Evolutionary conservation across 73 alveolate genomes (phyloP).

Genomic region (Uronychia setigera): DNA sequence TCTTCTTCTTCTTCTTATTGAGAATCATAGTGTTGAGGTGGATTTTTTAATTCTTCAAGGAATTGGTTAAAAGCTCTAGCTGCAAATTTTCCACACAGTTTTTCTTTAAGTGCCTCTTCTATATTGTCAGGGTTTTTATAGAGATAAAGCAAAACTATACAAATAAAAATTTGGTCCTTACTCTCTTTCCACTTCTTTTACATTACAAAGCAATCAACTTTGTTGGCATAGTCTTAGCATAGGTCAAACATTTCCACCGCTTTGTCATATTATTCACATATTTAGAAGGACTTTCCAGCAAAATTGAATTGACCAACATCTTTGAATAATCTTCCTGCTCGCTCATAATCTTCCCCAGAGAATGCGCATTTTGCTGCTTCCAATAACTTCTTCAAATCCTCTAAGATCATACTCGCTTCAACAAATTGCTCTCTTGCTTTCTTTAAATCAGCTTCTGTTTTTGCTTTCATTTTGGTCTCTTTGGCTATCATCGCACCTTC

Average conservation of each 20-base stretch:
- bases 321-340: conserved; percentile 71
- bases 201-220: too few species aligned
- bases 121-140: too few species aligned
- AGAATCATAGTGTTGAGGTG: too few species aligned
- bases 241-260: conserved; percentile 31
- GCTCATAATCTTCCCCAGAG: conserved; percentile 65
- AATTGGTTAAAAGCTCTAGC: too few species aligned
- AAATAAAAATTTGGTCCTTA: too few species aligned
- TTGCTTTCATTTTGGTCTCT: conserved; percentile 33
- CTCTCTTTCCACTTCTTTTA: too few species aligned
- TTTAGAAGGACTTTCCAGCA: conserved; percentile 78
- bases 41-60: too few species aligned
- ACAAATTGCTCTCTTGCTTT: conserved; percentile 41
- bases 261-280: conserved; percentile 25
- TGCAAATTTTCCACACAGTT: too few species aligned
- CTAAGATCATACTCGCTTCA: conserved; percentile 68
- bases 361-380: conserved; percentile 84
- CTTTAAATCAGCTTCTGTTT: conserved; percentile 15
- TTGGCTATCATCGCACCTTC: conserved; percentile 69
- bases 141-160: too few species aligned
- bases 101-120: too few species aligned
- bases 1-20: too few species aligned
- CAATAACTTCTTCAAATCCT: conserved; percentile 21
- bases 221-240: too few species aligned
- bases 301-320: conserved; percentile 40